Percentiles rank a stretch among this genome's conserved stretches.
These are phyloP conservation scores for Neospermospora avenae DNA, from an alignment of 2,329 filamentous ascomycete genomes.

Conservation along the genomic window DNA sequence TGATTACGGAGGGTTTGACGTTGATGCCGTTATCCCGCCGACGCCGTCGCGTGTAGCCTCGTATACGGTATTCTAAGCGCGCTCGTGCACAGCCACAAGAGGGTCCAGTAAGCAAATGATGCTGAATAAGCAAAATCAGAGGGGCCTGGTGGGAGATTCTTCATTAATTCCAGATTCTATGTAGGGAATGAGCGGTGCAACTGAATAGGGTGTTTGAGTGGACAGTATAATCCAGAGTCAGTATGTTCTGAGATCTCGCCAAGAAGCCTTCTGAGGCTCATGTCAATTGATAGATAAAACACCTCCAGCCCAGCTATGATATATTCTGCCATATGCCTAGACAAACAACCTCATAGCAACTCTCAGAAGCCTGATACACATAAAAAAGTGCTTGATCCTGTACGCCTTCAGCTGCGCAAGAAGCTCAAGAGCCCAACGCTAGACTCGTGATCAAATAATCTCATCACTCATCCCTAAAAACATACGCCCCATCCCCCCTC, in stretches of 20 bases:
- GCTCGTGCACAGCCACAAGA: slow-evolving; percentile 20
- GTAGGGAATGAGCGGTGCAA: neutral
- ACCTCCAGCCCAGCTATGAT: too few relatives aligned
- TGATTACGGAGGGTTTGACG: neutral
- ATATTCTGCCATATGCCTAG: too few relatives aligned
- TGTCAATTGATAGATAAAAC: too few relatives aligned
- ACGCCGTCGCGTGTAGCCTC: neutral
- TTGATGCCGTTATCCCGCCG: slow-evolving; percentile 19
- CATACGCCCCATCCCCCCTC: slow-evolving; percentile 70
- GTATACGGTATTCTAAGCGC: slow-evolving; percentile 17
- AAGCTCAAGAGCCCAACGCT: neutral
- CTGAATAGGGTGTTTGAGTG: neutral
- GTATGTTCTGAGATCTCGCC: too few relatives aligned
- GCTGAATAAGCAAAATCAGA: neutral
- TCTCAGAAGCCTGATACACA: neutral
- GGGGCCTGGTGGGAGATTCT: too few relatives aligned
- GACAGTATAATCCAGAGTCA: too few relatives aligned
- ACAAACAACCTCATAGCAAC: neutral
- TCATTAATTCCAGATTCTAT: too few relatives aligned
- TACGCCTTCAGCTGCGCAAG: neutral
- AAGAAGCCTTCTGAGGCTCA: too few relatives aligned
- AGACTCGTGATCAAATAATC: slow-evolving; percentile 2
- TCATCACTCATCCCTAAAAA: slow-evolving; percentile 70
- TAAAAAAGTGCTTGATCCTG: neutral
- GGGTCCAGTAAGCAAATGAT: neutral